Conservation (phyloP, 164 flowering plant genomes). For the Kalanchoe fedtschenkoi region DNA sequence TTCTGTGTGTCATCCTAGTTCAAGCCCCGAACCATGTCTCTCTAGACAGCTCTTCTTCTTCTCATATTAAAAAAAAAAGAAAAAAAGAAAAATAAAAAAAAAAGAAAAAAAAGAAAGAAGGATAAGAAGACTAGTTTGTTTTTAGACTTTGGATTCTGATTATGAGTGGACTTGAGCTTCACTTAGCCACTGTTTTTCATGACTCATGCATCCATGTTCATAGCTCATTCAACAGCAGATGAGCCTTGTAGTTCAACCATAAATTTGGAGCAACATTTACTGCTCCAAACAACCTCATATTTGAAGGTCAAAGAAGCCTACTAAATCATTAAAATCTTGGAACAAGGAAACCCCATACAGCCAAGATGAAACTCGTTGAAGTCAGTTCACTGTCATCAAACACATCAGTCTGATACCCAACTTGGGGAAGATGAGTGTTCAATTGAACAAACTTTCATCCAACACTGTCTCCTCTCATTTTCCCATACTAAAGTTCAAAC, state of each 20-base stretch:
- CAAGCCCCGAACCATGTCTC: no score
- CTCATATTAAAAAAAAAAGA: no score
- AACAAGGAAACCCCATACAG: background rate
- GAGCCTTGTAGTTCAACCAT: no score
- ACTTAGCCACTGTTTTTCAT: no score
- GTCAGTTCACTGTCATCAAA: constrained; percentile 2
- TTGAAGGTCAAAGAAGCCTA: constrained; percentile 1
- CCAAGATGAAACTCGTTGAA: background rate
- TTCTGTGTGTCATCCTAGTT: no score
- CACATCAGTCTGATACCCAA: background rate
- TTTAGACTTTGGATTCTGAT: no score
- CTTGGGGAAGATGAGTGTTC: background rate
- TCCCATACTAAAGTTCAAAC: background rate
- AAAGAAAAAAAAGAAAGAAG: no score
- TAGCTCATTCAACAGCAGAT: no score
- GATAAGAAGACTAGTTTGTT: no score
- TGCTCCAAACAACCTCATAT: background rate
- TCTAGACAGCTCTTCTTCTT: no score
- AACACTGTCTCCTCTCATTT: background rate
- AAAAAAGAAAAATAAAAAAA: no score
- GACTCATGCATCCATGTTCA: background rate
- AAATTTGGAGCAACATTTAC: background rate
- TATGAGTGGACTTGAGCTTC: no score
- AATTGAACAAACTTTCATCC: background rate
- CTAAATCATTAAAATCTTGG: background rate